Conservation (phyloP, 2,329 filamentous ascomycete species). For the Metarhizium humberi region DNA sequence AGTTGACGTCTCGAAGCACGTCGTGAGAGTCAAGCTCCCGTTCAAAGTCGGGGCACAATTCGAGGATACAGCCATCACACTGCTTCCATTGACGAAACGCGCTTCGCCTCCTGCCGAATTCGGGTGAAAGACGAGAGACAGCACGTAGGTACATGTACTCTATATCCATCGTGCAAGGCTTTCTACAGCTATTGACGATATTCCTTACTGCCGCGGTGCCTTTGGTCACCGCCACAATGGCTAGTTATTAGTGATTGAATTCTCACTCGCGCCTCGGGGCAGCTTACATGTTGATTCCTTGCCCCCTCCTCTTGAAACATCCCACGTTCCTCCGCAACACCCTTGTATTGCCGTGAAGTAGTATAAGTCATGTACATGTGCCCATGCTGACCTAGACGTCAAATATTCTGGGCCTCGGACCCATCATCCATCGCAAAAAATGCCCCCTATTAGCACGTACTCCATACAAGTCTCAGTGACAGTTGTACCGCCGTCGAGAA, state of each 20-base stretch:
- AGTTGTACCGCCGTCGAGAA: slow-evolving; percentile 10
- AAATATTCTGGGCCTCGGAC: slow-evolving; percentile 21
- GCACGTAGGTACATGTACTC: no score
- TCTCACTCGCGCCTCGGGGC: not conserved
- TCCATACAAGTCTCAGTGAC: slow-evolving; percentile 21
- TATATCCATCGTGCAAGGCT: no score
- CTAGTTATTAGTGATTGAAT: slow-evolving; percentile 10
- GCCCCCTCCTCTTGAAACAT: slow-evolving; percentile 12
- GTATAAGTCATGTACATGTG: slow-evolving; percentile 23
- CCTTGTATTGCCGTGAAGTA: slow-evolving; percentile 20
- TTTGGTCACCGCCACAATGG: slow-evolving; percentile 16
- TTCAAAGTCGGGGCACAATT: no score
- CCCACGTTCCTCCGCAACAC: slow-evolving; percentile 11
- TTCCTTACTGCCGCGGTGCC: slow-evolving; percentile 16
- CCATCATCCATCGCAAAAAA: slow-evolving; percentile 20
- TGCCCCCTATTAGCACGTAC: slow-evolving; percentile 17
- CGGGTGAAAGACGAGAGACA: no score
- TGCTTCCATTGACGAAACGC: no score
- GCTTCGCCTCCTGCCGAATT: no score
- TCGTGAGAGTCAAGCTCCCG: no score
- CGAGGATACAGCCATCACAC: no score
- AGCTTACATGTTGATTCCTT: slow-evolving; percentile 13
- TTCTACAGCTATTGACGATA: slow-evolving; percentile 3
- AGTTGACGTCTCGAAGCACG: no score
- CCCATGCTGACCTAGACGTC: slow-evolving; percentile 14